Evolutionary conservation across 2,329 filamentous ascomycete species (phyloP).

Genomic region (Aspergillus ruber): DNA sequence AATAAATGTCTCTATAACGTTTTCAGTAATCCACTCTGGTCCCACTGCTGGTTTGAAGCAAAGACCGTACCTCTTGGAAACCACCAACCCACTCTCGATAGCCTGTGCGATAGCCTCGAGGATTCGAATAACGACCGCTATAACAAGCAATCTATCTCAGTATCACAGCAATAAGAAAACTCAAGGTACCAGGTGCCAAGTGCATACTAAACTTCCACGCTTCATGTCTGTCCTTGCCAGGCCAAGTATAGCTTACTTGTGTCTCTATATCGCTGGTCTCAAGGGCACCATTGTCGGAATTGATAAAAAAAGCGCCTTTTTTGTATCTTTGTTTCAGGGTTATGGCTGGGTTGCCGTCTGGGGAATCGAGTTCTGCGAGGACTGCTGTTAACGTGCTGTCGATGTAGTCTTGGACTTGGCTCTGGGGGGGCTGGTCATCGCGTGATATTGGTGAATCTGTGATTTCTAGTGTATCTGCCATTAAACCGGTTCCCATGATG

Average conservation of each 20-base stretch:
- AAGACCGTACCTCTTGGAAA: slow-evolving; percentile 50
- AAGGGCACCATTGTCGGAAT: slow-evolving; percentile 21
- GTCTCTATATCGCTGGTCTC: slow-evolving; percentile 17
- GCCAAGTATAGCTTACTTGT: slow-evolving; percentile 44
- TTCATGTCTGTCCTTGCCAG: slow-evolving; percentile 49
- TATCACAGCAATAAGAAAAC: background rate
- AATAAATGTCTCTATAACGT: slow-evolving; percentile 54
- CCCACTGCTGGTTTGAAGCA: background rate
- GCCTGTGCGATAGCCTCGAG: slow-evolving; percentile 51
- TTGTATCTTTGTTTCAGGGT: slow-evolving; percentile 22
- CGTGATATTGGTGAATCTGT: background rate
- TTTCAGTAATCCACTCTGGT: background rate
- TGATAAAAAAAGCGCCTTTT: slow-evolving; percentile 19
- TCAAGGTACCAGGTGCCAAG: background rate
- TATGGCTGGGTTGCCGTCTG: slow-evolving; percentile 23
- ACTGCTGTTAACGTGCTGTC: slow-evolving; percentile 18
- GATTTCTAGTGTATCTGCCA: background rate
- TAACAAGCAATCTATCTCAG: background rate
- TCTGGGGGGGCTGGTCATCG: slow-evolving; percentile 1
- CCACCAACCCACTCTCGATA: slow-evolving; percentile 40
- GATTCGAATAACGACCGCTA: slow-evolving; percentile 51
- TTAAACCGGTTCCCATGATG: background rate
- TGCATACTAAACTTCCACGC: slow-evolving; percentile 46
- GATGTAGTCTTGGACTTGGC: slow-evolving; percentile 25
- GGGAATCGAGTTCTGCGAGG: slow-evolving; percentile 18